Percentiles rank a stretch among this genome's conserved stretches.
Evolutionary conservation across 805 yeast species (phyloP).

Genomic region (Candida mattraensis): DNA sequence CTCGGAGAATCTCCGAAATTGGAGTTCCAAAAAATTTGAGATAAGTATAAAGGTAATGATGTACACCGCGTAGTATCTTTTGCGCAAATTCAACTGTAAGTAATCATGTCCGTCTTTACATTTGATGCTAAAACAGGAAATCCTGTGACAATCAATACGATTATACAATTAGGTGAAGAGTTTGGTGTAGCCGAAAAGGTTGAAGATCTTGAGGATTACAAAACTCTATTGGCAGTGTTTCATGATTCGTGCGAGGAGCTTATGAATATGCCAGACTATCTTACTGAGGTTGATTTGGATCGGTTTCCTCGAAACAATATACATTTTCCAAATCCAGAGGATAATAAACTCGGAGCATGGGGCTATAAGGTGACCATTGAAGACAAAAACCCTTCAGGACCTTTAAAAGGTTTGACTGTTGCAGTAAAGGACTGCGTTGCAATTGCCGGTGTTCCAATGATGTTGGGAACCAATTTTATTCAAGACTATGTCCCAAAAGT

Average conservation of each 20-base stretch:
- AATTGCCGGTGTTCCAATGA: constrained; percentile 36
- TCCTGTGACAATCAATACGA: constrained; percentile 25
- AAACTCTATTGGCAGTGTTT: constrained; percentile 28
- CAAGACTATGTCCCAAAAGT: constrained; percentile 31
- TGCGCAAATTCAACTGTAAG: too few relatives aligned
- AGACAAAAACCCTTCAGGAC: constrained; percentile 21
- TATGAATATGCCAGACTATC: constrained; percentile 31
- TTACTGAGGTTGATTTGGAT: constrained; percentile 29
- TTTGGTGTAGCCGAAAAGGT: constrained; percentile 19
- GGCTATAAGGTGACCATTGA: constrained; percentile 24
- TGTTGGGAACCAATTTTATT: constrained; percentile 34
- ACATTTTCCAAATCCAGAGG: constrained; percentile 23
- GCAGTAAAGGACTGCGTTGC: constrained; percentile 37
- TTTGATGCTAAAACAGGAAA: constrained; percentile 22
- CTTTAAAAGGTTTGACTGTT: constrained; percentile 29
- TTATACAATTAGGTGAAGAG: constrained; percentile 13
- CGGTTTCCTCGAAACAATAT: constrained; percentile 34
- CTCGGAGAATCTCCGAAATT: constrained; percentile 10
- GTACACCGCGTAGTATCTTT: too few relatives aligned
- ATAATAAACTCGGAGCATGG: constrained; percentile 36
- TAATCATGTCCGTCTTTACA: constrained; percentile 30
- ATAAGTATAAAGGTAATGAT: too few relatives aligned
- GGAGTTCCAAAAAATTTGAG: too few relatives aligned
- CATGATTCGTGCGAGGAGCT: constrained; percentile 27
- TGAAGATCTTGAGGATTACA: constrained; percentile 24